Evolutionary conservation across 2,329 filamentous ascomycete genomes (phyloP), one percentile per base, ranked within the genome.

Genomic region (Fusarium setosum): DNA sequence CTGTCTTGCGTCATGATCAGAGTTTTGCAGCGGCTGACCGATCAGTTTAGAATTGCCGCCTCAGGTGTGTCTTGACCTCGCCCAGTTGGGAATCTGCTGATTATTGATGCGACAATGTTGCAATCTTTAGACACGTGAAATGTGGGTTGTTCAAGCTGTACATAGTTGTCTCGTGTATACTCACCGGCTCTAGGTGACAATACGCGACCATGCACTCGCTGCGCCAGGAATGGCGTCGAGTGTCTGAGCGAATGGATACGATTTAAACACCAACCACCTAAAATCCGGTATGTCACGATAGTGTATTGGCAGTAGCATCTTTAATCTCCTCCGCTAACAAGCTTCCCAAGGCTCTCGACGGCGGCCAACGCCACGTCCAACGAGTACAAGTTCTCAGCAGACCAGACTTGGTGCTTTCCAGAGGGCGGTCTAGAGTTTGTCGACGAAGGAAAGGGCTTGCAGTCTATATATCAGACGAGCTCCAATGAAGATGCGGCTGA

Each of bases 221-320:
- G 45, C 7, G 31, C 31, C 11, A 23, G 45, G 20, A 49, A 49
- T 35, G 45, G 31, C 11, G 45, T 35, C 15, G 45, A 49, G 31
- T 49, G 45, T 3, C 24, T 49, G 18, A 49, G 45, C 15, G 45
- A 49, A 49, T 49, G 29, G 45, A 49, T 49, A 10, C 29, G 45
- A 5, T 49, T 49, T 18, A 49, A 49, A 3, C 31, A 49, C 31
- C 45, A 49, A 2, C 45, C 45, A 10, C 45, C 45, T 21, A 49
- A 49, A 32, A 49, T 49, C 5, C 45, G 31, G 45, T 35, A 49
- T 24, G 18, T 7, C 13, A 5, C 7, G 26, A 13, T 1, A 4
- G 15, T 21, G 2, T 31, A 3, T 4, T 15, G 2, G 12, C 13
- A n/a, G n/a, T n/a, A n/a, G n/a, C n/a, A n/a, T n/a, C 20, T 9